phyloP scores from a whole-genome alignment of 352 stramenopile genomes.

The Plasmopara muralis region DNA sequence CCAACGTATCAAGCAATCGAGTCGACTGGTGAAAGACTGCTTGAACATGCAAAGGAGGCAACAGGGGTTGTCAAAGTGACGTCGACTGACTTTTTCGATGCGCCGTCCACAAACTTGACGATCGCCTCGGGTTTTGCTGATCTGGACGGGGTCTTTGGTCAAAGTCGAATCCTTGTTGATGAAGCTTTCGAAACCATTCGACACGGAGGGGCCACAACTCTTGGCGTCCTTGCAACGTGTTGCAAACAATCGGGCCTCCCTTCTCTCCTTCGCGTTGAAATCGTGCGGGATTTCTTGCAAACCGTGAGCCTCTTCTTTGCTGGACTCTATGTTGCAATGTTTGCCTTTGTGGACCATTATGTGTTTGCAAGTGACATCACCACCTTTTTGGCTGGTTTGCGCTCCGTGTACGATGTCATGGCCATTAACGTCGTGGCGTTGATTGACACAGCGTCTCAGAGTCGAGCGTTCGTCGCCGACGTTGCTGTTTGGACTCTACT shows the following conservation, averaged over 20 bases:
- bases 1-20: neutral
- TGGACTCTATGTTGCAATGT: constrained; percentile 26
- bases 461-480: constrained; percentile 12
- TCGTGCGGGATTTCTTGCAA: constrained; percentile 43
- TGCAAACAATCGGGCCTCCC: constrained; percentile 21
- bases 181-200: constrained; percentile 18
- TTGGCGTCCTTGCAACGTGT: constrained; percentile 7
- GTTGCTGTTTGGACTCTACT: constrained; percentile 24
- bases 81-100: constrained; percentile 17
- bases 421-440: constrained; percentile 16
- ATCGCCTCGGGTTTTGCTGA: constrained; percentile 18
- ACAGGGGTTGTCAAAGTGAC: neutral
- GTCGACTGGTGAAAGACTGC: neutral
- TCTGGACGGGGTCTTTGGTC: constrained; percentile 17
- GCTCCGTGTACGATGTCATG: constrained; percentile 25
- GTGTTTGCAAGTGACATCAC: constrained; percentile 10
- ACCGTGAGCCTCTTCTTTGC: constrained; percentile 38
- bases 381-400: constrained; percentile 16
- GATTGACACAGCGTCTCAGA: constrained; percentile 8
- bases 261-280: constrained; percentile 34
- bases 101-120: constrained; percentile 23
- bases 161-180: constrained; percentile 28
- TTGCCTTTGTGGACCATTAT: constrained; percentile 17
- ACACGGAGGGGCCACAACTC: constrained; percentile 9
- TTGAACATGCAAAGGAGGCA: neutral